Conservation (phyloP, 495 filamentous ascomycete species). For the Tetracladium marchalianum region DNA sequence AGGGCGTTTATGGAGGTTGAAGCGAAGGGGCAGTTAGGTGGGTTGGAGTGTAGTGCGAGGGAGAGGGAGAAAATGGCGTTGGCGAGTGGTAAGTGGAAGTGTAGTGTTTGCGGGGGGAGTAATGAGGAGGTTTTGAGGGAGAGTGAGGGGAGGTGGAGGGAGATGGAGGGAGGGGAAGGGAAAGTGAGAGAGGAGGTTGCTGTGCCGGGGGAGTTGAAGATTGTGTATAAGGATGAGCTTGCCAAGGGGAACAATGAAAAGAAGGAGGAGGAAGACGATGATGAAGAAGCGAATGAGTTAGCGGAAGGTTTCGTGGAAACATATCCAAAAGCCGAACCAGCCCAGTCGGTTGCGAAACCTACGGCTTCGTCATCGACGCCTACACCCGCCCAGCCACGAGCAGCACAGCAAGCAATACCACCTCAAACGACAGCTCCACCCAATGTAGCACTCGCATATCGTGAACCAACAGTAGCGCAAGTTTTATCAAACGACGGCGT, state of each 20-base stretch:
- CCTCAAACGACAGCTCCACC: background rate
- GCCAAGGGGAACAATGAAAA: slow-evolving; percentile 19
- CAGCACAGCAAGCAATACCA: slow-evolving; percentile 2
- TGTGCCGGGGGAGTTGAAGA: slow-evolving; percentile 47
- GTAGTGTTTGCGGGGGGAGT: slow-evolving; percentile 50
- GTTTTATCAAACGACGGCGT: slow-evolving; percentile 27
- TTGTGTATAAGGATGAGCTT: slow-evolving; percentile 46
- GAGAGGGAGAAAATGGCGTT: slow-evolving; percentile 56
- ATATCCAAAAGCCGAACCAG: slow-evolving; percentile 24
- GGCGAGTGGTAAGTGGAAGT: slow-evolving; percentile 51
- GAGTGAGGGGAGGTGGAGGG: slow-evolving; percentile 46
- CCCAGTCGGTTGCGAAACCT: slow-evolving; percentile 24
- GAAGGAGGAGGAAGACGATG: slow-evolving; percentile 8
- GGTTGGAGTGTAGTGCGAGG: slow-evolving; percentile 59
- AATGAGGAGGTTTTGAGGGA: slow-evolving; percentile 67
- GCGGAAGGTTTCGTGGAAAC: slow-evolving; percentile 42
- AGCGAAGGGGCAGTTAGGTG: slow-evolving; percentile 73
- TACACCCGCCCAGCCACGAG: background rate
- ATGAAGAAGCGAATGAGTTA: slow-evolving; percentile 30
- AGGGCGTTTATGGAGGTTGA: slow-evolving; percentile 68
- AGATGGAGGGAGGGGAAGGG: slow-evolving; percentile 35
- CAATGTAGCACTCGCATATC: background rate
- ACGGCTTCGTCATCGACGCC: slow-evolving; percentile 1
- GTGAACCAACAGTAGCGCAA: background rate
- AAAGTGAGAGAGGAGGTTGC: slow-evolving; percentile 23